Base-by-base conservation (phyloP, 139 green algal species). In the Chlamydomonas urium region DNA sequence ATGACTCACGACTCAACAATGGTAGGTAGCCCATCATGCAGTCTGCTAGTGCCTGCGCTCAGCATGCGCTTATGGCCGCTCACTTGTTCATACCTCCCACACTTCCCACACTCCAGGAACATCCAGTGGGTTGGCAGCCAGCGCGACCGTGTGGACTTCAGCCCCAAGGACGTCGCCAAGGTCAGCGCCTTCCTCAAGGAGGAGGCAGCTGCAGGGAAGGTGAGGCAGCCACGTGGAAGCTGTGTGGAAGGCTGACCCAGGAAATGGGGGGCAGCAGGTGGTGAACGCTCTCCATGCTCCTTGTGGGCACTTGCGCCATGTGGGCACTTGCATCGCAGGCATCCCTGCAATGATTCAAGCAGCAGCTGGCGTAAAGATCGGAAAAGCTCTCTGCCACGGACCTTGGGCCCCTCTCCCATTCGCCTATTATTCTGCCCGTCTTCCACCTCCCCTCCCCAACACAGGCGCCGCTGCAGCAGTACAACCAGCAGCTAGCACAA, bases 71-170 rank as follows among this genome's bases (percentile, higher is more conserved):
- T n/a, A n/a, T n/a, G n/a, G n/a, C n/a, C n/a, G n/a, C n/a, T n/a
- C n/a, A n/a, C n/a, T n/a, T n/a, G n/a, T n/a, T n/a, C n/a, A n/a
- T n/a, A n/a, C n/a, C n/a, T n/a, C n/a, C n/a, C n/a, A n/a, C n/a
- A n/a, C n/a, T 50, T 24, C 42, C 42, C 42, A 24, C 10, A 50
- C 10, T 45, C 4, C 60, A 76, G 65, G 59, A 95, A 92, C 69
- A 71, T 74, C 8, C 45, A 35, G 3, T 92, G 80, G 66, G 85
- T 98, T 37, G 84, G 75, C 0, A 60, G 48, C 2, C 72, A 79
- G 0, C 74, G 93, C 10, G 85, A 96, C 59, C 32, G 62, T 1
- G 88, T 89, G 23, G 80, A 87, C 50, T 95, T 93, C 75, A 83
- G 75, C 60, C 91, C 91, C 45, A 94, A 93, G 74, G 88, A 96